Evolutionary conservation across 805 yeast genomes (phyloP).

Genomic region (Lipomyces mesembrius): DNA sequence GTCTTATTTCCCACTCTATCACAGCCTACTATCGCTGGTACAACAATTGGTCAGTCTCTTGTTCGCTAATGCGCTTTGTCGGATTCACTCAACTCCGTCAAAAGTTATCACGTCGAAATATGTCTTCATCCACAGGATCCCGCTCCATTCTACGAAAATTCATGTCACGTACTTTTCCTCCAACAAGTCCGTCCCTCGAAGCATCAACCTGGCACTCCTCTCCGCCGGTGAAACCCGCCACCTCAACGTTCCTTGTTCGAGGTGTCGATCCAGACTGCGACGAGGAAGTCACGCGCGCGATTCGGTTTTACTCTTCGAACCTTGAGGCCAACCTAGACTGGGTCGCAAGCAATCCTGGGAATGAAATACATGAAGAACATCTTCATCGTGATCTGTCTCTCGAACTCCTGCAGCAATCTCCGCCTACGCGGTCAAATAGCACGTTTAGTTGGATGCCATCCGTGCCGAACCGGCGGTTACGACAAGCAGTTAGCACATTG

Average conservation of each 20-base stretch:
- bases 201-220: background rate
- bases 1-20: background rate
- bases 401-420: background rate
- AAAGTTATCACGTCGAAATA: background rate
- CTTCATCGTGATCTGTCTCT: background rate
- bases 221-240: background rate
- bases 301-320: background rate
- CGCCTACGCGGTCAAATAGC: background rate
- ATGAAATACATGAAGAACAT: constrained; percentile 1
- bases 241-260: background rate
- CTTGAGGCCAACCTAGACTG: background rate
- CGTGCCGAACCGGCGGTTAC: background rate
- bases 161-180: background rate
- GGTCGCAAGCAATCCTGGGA: background rate
- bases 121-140: background rate
- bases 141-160: background rate
- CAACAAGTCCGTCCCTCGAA: background rate
- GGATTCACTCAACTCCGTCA: background rate
- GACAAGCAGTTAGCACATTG: background rate
- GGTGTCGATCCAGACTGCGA: background rate
- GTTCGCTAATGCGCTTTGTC: background rate
- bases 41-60: background rate
- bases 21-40: background rate
- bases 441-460: constrained; percentile 3
- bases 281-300: background rate